Percentiles rank a stretch among this genome's conserved stretches.
Conservation (phyloP, 345 rosid species). For the Eucalyptus pauciflora region DNA sequence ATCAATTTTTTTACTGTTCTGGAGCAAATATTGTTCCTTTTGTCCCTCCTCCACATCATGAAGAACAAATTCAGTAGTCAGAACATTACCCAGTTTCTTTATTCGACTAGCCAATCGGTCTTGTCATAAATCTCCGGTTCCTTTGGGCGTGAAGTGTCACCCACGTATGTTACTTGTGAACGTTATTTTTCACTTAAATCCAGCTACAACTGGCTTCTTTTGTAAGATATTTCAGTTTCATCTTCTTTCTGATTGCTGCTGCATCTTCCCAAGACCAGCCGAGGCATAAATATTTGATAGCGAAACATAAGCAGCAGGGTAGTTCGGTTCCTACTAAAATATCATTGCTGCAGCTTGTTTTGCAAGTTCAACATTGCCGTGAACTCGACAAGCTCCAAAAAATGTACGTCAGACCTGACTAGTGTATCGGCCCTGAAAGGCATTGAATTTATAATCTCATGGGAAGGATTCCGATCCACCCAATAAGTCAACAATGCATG, state of each 20-base stretch:
- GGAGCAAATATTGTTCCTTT: background rate
- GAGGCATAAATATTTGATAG: slow-evolving; percentile 62
- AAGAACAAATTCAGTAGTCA: background rate
- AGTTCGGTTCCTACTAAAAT: slow-evolving; percentile 11
- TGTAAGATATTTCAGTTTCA: slow-evolving; percentile 42
- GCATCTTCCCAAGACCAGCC: slow-evolving; percentile 49
- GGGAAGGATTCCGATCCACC: slow-evolving; percentile 45
- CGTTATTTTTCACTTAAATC: slow-evolving; percentile 32
- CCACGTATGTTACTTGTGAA: slow-evolving; percentile 43
- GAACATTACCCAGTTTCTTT: background rate
- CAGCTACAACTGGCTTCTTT: slow-evolving; percentile 71
- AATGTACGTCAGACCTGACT: slow-evolving; percentile 39
- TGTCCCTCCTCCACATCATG: background rate
- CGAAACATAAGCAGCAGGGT: background rate
- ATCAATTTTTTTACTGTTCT: background rate
- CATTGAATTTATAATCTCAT: slow-evolving; percentile 37
- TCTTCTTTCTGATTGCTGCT: slow-evolving; percentile 32
- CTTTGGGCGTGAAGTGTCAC: slow-evolving; percentile 21
- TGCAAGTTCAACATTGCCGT: slow-evolving; percentile 35
- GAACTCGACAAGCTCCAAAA: slow-evolving; percentile 61
- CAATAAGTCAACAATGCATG: slow-evolving; percentile 47
- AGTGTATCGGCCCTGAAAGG: slow-evolving; percentile 32
- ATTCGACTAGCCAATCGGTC: background rate
- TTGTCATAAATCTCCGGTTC: background rate
- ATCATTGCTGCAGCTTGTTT: slow-evolving; percentile 42